Evolutionary conservation across 257 asterid species (phyloP), one percentile per base, ranked within the genome.

Genomic region (Paraleonurus japonicus): DNA sequence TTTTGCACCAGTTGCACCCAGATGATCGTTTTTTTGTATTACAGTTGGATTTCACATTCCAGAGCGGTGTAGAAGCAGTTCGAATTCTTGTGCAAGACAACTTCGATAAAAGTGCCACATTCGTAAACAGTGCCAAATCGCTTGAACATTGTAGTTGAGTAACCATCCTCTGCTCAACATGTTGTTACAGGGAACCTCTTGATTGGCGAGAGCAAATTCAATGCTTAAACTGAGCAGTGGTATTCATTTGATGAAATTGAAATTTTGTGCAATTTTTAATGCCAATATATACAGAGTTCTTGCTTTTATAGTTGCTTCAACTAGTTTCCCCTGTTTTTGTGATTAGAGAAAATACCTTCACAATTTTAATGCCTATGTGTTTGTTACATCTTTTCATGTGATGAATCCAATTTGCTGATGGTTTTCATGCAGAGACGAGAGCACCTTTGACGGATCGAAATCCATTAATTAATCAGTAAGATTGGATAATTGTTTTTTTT

Each of bases 11-110:
- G n/a, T n/a, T n/a, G n/a, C n/a, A n/a, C n/a, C n/a, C n/a, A n/a
- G n/a, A n/a, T n/a, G n/a, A n/a, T n/a, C n/a, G n/a, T n/a, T n/a
- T n/a, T n/a, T n/a, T n/a, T n/a, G n/a, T n/a, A n/a, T 80, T 67
- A 53, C 90, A 94, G 96, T 82, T 94, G 92, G 90, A 89, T 82
- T 89, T 87, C 67, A 84, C 94, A 20, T 77, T 88, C 62, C 91
- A 84, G 70, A 81, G 75, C 53, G 99, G 97, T 37, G 77, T 87
- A 78, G 92, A 91, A 80, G 96, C 96, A 1, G 88, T 91, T 75
- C 85, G 93, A 70, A 87, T 89, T 67, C 90, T 94, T 65, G 75
- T 86, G 82, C 88, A 75, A 33, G 85, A 89, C 43, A 86, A 86
- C 41, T 84, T 94, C 35, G 61, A 91, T 72, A 88, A 70, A 84